Conservation (phyloP, 2,329 filamentous ascomycete genomes). For the Didymella keratinophila region DNA sequence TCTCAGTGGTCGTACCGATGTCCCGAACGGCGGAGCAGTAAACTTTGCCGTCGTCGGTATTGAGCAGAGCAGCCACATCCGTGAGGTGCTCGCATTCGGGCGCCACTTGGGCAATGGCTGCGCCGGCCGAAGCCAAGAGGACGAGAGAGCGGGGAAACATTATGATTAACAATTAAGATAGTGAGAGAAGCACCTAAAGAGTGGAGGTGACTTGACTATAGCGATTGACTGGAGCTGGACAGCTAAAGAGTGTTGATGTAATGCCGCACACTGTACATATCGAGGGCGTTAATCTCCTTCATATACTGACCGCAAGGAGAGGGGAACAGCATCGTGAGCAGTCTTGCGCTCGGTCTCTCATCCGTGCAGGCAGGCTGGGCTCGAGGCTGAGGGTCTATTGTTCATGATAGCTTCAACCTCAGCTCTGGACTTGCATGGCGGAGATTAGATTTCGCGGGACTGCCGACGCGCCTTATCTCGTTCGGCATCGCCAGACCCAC, state of each 20-base stretch:
- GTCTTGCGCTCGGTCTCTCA: background rate
- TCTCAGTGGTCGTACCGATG: conserved; percentile 16
- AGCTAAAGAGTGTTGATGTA: conserved; percentile 20
- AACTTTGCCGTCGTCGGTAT: conserved; percentile 15
- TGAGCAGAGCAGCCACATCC: conserved; percentile 12
- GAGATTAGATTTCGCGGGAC: conserved; percentile 17
- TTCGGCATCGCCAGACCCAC: conserved; percentile 7
- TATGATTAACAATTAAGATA: conserved; percentile 21
- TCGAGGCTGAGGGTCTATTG: conserved; percentile 11
- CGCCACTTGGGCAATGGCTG: conserved; percentile 16
- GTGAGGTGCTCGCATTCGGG: conserved; percentile 19
- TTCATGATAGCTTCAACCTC: conserved; percentile 11
- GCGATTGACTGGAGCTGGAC: conserved; percentile 21
- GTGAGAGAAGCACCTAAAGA: conserved; percentile 18
- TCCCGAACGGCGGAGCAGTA: conserved; percentile 19
- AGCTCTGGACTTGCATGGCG: conserved; percentile 19
- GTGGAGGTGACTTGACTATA: conserved; percentile 17
- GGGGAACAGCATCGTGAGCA: background rate
- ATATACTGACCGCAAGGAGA: conserved; percentile 5
- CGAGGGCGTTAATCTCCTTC: conserved; percentile 1
- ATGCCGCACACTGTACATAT: conserved; percentile 16
- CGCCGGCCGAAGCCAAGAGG: conserved; percentile 18
- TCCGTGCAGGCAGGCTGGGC: conserved; percentile 11
- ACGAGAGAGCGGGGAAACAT: conserved; percentile 20
- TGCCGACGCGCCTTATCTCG: conserved; percentile 11